Percentiles rank a stretch among this genome's conserved stretches.
Evolutionary conservation across 768 basidiomycete species (phyloP).

Genomic region (Scleroderma citrinum): DNA sequence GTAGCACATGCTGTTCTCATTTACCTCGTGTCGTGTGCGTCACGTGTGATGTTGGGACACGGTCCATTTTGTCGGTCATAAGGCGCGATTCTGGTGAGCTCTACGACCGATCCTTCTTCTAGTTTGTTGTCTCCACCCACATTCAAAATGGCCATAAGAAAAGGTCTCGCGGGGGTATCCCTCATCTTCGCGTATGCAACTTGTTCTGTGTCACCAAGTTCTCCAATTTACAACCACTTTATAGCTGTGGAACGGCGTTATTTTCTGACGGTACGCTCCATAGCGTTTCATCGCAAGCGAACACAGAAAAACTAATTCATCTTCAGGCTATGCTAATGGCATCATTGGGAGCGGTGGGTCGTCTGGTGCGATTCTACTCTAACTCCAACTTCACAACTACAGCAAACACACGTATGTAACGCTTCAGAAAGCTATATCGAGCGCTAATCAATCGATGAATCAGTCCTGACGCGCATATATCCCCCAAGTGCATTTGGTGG

Average conservation of each 20-base stretch:
- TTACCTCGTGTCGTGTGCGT: too few relatives aligned
- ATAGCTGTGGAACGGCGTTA: slow-evolving; percentile 78
- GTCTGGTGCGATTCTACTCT: background rate
- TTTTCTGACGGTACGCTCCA: slow-evolving; percentile 90
- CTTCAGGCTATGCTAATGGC: slow-evolving; percentile 73
- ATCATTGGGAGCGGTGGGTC: slow-evolving; percentile 72
- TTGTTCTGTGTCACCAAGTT: background rate
- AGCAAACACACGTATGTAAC: slow-evolving; percentile 63
- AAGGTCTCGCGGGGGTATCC: slow-evolving; percentile 50
- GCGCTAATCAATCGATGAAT: slow-evolving; percentile 4
- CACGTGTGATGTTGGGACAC: too few relatives aligned
- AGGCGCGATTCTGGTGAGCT: too few relatives aligned
- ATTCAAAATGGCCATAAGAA: slow-evolving; percentile 8
- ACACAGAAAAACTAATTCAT: slow-evolving; percentile 4
- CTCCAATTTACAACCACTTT: background rate
- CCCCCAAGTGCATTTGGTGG: slow-evolving; percentile 43
- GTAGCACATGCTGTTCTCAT: too few relatives aligned
- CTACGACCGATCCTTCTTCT: too few relatives aligned
- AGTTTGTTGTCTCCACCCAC: too few relatives aligned
- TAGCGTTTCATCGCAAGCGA: background rate
- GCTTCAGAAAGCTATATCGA: background rate
- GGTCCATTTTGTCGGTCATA: too few relatives aligned
- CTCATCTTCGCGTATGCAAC: slow-evolving; percentile 86
- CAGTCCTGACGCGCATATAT: slow-evolving; percentile 71
- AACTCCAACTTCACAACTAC: slow-evolving; percentile 6